Evolutionary conservation across 2,329 filamentous ascomycete genomes (phyloP).

Genomic region (Paraphoma sp.): DNA sequence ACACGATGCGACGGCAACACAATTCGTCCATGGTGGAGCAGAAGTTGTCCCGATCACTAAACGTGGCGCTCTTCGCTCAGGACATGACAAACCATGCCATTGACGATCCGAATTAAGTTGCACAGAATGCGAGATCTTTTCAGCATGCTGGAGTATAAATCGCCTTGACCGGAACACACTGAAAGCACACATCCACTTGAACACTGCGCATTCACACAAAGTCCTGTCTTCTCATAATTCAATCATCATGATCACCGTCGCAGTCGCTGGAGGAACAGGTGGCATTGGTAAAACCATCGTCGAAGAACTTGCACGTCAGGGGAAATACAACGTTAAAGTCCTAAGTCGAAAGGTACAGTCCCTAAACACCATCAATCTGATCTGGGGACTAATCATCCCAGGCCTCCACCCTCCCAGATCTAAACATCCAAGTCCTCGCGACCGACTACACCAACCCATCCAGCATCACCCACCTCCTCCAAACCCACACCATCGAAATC

Average conservation of each 20-base stretch:
- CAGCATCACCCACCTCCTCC: slow-evolving; percentile 10
- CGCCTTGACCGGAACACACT: background rate
- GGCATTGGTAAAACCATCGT: slow-evolving; percentile 25
- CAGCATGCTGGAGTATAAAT: background rate
- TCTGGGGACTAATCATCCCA: background rate
- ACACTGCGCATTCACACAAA: background rate
- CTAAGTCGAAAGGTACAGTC: slow-evolving; percentile 15
- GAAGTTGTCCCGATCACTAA: background rate
- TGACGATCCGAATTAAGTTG: too few relatives aligned
- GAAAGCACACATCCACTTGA: background rate
- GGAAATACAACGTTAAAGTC: slow-evolving; percentile 20
- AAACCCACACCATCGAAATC: slow-evolving; percentile 10
- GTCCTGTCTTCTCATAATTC: background rate
- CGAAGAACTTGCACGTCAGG: slow-evolving; percentile 15
- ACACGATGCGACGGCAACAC: background rate
- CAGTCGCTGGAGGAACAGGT: slow-evolving; percentile 31
- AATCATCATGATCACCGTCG: slow-evolving; percentile 15
- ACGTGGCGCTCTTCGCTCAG: background rate
- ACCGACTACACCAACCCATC: slow-evolving; percentile 13
- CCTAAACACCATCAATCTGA: background rate
- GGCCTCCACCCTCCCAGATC: background rate
- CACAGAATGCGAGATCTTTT: too few relatives aligned
- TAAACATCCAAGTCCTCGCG: slow-evolving; percentile 3
- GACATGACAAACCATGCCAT: too few relatives aligned
- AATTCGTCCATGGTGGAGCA: background rate